These are phyloP conservation scores for Pharnaceum exiguum DNA, from an alignment of 148 eudicot genomes.

Conservation along the genomic window DNA sequence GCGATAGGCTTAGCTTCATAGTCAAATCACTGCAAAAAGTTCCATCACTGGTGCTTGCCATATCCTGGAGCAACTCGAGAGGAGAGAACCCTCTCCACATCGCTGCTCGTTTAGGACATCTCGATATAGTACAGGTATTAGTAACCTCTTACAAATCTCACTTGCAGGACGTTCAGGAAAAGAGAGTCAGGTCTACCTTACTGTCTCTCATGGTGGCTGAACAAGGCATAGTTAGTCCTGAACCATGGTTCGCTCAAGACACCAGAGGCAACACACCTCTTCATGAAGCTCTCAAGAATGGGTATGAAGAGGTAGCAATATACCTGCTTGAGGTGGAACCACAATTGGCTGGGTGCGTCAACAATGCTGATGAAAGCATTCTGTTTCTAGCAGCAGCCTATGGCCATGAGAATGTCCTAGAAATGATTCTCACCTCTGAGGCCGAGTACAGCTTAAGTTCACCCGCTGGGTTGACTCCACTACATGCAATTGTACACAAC, in stretches of 20 bases:
- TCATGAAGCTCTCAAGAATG: slow-evolving; percentile 30
- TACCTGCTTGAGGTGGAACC: slow-evolving; percentile 28
- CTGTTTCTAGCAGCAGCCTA: slow-evolving; percentile 36
- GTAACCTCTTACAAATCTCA: slow-evolving; percentile 30
- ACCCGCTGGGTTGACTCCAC: slow-evolving; percentile 35
- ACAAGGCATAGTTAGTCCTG: slow-evolving; percentile 20
- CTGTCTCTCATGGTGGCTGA: slow-evolving; percentile 24
- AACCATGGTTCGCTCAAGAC: slow-evolving; percentile 39
- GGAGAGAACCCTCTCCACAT: slow-evolving; percentile 37
- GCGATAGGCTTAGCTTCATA: slow-evolving; percentile 20
- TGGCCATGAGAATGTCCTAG: slow-evolving; percentile 24
- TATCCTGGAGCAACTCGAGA: slow-evolving; percentile 22
- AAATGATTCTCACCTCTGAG: slow-evolving; percentile 20
- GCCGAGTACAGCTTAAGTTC: slow-evolving; percentile 20
- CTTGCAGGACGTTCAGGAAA: slow-evolving; percentile 21
- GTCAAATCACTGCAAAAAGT: slow-evolving; percentile 24
- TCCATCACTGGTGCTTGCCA: slow-evolving; percentile 28
- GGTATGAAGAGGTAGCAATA: slow-evolving; percentile 24
- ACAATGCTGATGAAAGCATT: slow-evolving; percentile 25
- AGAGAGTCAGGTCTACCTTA: slow-evolving; percentile 20
- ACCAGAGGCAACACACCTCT: slow-evolving; percentile 36
- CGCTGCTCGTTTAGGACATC: slow-evolving; percentile 27
- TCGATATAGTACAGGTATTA: slow-evolving; percentile 18
- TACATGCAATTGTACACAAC: slow-evolving; percentile 29
- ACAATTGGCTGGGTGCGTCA: slow-evolving; percentile 20